phyloP scores from a whole-genome alignment of 768 basidiomycete genomes.

The Lactarius quietus region DNA sequence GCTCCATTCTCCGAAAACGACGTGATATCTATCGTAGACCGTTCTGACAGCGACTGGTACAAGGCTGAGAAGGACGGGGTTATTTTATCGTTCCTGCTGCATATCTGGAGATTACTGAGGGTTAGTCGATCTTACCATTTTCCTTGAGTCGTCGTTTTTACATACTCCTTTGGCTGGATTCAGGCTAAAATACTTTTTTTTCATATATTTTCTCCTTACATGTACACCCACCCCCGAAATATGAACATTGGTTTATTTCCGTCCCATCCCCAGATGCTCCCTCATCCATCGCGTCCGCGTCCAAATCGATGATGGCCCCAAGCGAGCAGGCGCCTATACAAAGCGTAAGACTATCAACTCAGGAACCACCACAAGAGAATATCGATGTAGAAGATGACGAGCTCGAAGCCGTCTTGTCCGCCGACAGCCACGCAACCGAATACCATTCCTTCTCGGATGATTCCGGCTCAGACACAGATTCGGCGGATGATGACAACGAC shows the following conservation, averaged over 20 bases:
- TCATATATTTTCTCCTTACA: constrained; percentile 42
- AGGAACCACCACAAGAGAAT: too few species aligned
- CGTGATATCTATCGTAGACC: constrained; percentile 72
- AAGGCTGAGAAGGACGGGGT: constrained; percentile 85
- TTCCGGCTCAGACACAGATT: constrained; percentile 34
- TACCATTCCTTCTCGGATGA: constrained; percentile 23
- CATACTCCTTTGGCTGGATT: constrained; percentile 43
- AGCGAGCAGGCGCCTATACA: not conserved
- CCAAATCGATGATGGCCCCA: constrained; percentile 6
- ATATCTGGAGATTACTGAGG: constrained; percentile 81
- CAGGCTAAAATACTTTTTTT: constrained; percentile 81
- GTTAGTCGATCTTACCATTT: constrained; percentile 71
- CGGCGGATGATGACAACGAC: constrained; percentile 21
- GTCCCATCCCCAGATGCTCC: constrained; percentile 5
- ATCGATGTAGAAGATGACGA: constrained; percentile 23
- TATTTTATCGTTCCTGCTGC: constrained; percentile 87
- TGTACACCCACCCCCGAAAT: constrained; percentile 27
- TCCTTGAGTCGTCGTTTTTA: constrained; percentile 64
- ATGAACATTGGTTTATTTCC: constrained; percentile 23
- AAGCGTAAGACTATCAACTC: too few species aligned
- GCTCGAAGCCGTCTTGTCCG: constrained; percentile 24
- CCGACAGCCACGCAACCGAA: constrained; percentile 23
- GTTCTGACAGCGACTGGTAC: constrained; percentile 89
- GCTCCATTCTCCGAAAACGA: constrained; percentile 83
- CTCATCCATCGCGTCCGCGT: not conserved